Percentiles rank a stretch among this genome's conserved stretches.
phyloP scores from a whole-genome alignment of 805 yeast species.

The Maudiozyma bulderi region DNA sequence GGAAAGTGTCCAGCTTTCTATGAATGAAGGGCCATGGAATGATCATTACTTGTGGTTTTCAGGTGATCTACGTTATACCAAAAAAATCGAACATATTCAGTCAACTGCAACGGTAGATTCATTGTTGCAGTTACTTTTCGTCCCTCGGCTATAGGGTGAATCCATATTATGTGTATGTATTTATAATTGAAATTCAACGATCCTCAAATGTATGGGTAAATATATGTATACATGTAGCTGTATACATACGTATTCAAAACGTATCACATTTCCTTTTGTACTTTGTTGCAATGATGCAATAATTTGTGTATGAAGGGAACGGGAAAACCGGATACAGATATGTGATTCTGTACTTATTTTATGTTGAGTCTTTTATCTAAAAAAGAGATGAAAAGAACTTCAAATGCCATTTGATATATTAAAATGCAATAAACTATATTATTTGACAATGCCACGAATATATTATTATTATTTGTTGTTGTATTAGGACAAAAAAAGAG shows the following conservation, averaged over 20 bases:
- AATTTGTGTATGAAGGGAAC: neutral
- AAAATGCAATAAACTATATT: slow-evolving; percentile 3
- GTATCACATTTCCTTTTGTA: neutral
- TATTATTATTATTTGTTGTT: neutral
- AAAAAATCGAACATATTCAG: slow-evolving; percentile 28
- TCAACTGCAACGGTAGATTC: slow-evolving; percentile 11
- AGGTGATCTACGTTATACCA: slow-evolving; percentile 10
- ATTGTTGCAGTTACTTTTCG: slow-evolving; percentile 19
- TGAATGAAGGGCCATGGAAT: too few relatives aligned
- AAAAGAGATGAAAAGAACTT: neutral
- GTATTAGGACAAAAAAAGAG: neutral
- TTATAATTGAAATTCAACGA: slow-evolving; percentile 11
- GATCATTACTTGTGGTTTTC: neutral
- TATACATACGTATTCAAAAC: neutral
- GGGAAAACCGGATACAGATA: neutral
- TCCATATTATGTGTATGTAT: too few relatives aligned
- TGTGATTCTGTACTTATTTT: neutral
- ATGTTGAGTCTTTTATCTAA: neutral
- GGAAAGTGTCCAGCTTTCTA: too few relatives aligned
- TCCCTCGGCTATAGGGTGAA: slow-evolving; percentile 28
- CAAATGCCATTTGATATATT: neutral
- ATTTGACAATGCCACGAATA: slow-evolving; percentile 18
- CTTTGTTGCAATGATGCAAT: neutral
- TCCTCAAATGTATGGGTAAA: slow-evolving; percentile 21
- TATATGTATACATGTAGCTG: neutral